Evolutionary conservation across 148 eudicot species (phyloP), one percentile per base, ranked within the genome.

Genomic region (Vaccinium corymbosum): DNA sequence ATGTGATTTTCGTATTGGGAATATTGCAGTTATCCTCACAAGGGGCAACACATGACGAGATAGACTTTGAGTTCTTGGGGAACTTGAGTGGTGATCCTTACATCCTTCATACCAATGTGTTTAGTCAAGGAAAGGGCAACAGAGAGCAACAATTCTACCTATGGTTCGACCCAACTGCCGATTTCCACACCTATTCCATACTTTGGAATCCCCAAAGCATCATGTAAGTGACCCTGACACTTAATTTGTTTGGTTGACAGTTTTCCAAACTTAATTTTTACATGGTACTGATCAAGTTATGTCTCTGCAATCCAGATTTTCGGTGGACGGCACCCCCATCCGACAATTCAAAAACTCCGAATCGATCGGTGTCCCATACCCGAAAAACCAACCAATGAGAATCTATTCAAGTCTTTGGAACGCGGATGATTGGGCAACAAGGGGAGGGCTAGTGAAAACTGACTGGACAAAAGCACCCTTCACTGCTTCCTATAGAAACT

Each of bases 41-140:
- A 79, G 90, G 90, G 1, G 25, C 88, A 50, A 82, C 81, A 16
- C 88, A 84, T 48, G 90, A 88, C 27, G 90, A 88, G 53, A 88
- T 88, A 81, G 90, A 88, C 88, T 88, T 84, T 27, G 90, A 88
- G n/a, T 88, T 88, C 87, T 72, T 88, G 80, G 90, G 90, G 8
- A 88, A 88, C 17, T 61, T 88, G 35, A 86, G 84, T 32, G 90
- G 90, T 22, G 88, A 88, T 50, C 90, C 90, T n/a, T 88, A 88
- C 46, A 88, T 42, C 13, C 85, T 88, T 5, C 88, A 86, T 81
- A 88, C 90, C 38, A 88, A 88, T 27, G 90, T 88, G 25, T 88
- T 83, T 64, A 74, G 87, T 56, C 88, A 86, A 55, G 90, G 90
- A 13, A 88, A 88, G 29, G 90, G 90, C 42, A 62, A 68, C 56